phyloP scores from a whole-genome alignment of 2,329 filamentous ascomycete species.

The Colletotrichum echinochloae region DNA sequence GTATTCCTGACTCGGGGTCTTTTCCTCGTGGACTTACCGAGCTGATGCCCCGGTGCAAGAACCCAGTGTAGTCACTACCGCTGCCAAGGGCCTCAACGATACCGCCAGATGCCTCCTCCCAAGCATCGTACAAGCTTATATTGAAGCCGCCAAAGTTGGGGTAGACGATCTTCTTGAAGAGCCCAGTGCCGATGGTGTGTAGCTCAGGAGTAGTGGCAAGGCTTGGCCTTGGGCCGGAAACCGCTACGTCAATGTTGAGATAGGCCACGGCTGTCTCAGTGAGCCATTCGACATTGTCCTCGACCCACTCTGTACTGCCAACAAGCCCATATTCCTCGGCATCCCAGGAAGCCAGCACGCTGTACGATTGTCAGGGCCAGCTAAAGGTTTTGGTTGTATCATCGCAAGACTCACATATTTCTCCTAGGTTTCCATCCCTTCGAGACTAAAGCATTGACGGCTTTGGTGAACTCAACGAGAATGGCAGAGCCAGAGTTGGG shows the following conservation, averaged over 20 bases:
- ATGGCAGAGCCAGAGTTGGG: constrained; percentile 85
- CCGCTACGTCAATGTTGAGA: constrained; percentile 82
- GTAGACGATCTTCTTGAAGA: constrained; percentile 68
- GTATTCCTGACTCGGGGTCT: constrained; percentile 46
- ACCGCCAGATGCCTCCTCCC: constrained; percentile 51
- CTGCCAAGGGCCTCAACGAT: constrained; percentile 68
- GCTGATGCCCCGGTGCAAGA: constrained; percentile 66
- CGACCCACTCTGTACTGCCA: constrained; percentile 88
- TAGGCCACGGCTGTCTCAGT: constrained; percentile 78
- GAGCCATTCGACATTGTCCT: constrained; percentile 84
- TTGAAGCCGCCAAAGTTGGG: constrained; percentile 68
- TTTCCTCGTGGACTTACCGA: constrained; percentile 46
- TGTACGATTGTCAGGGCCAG: constrained; percentile 45
- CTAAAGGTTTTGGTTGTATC: not conserved
- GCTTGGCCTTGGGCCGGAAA: constrained; percentile 67
- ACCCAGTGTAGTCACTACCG: constrained; percentile 76
- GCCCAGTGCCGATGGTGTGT: constrained; percentile 72
- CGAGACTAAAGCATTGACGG: constrained; percentile 76
- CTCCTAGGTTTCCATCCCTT: constrained; percentile 84
- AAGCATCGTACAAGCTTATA: constrained; percentile 55
- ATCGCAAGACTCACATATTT: constrained; percentile 57
- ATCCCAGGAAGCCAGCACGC: constrained; percentile 80
- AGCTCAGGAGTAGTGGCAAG: constrained; percentile 74
- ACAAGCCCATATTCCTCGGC: constrained; percentile 84
- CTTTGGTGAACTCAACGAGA: constrained; percentile 79